Base-by-base conservation (phyloP, 139 green algal genomes). In the Protoeuglena noctilucae region DNA sequence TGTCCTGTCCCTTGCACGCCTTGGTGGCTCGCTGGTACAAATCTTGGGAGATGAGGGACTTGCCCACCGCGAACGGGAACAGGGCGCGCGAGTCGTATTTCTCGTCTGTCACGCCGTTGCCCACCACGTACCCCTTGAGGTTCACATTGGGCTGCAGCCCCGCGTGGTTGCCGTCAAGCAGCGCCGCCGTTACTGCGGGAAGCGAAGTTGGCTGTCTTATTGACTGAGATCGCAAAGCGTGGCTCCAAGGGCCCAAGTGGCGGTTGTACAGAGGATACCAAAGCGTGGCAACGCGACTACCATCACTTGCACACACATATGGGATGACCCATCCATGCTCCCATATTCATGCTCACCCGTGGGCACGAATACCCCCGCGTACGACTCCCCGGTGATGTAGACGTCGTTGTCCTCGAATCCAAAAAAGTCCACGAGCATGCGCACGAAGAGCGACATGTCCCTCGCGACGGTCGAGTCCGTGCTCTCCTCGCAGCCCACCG, bases 31-130 rank as follows among this genome's bases (percentile, higher is more conserved):
- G n/a, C n/a, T n/a, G n/a, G 59, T 68, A 76, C n/a, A 58, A 68
- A 3, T 29, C 3, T 21, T 24, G 26, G 48, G 70, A 63, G 23
- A 88, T 73, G 14, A 88, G 58, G 4, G 50, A 63, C 58, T 83
- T 81, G 59, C 70, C 74, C 2, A 61, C 54, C 0, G 74, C 76
- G 72, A 82, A 93, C 0, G 67, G 64, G 18, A 81, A 58, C 47
- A 78, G 49, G 3, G 75, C 74, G 56, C 87, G 73, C 51, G 74
- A 76, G 51, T 89, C 80, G 24, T 66, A 53, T 7, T 50, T 27
- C 21, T 80, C 61, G 51, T 90, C 81, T 1, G 75, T 86, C 50
- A 74, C 77, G 22, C 77, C 77, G 43, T 91, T 89, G 43, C 81
- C 82, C 1, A 87, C 49, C 1, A 75, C 43, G 60, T 89, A 92